phyloP scores from a whole-genome alignment of 2,329 filamentous ascomycete genomes.

The Monilinia vaccinii-corymbosi region DNA sequence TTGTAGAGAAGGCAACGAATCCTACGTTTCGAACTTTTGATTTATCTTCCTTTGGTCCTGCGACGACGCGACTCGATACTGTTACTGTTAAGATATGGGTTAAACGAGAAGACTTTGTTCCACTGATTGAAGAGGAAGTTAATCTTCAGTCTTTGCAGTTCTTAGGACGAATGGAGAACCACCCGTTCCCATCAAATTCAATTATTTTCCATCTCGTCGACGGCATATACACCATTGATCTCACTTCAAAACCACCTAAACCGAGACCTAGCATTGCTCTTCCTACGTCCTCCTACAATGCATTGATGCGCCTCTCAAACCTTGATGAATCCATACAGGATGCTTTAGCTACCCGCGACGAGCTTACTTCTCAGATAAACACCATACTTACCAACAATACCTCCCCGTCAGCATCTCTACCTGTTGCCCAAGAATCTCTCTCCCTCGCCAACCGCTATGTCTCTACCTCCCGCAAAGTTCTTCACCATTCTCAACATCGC shows the following conservation, averaged over 20 bases:
- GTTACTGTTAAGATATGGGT: constrained; percentile 70
- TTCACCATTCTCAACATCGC: constrained; percentile 52
- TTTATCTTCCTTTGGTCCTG: constrained; percentile 52
- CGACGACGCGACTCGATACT: constrained; percentile 54
- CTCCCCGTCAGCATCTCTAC: constrained; percentile 36
- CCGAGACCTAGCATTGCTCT: constrained; percentile 44
- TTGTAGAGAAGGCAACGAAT: constrained; percentile 73
- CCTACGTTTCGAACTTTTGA: constrained; percentile 85
- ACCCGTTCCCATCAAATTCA: constrained; percentile 71
- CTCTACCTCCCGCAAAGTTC: constrained; percentile 52
- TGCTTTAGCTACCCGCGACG: constrained; percentile 66
- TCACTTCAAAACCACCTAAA: constrained; percentile 37
- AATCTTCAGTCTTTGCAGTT: constrained; percentile 69
- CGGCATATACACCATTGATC: constrained; percentile 74
- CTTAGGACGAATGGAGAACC: constrained; percentile 61
- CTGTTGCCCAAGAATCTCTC: constrained; percentile 41
- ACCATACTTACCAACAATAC: constrained; percentile 35
- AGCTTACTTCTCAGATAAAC: constrained; percentile 72
- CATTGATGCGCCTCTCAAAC: constrained; percentile 79
- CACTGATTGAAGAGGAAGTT: constrained; percentile 62
- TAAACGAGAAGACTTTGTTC: constrained; percentile 45
- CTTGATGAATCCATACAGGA: constrained; percentile 88
- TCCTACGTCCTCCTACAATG: constrained; percentile 73
- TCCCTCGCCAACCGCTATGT: constrained; percentile 46
- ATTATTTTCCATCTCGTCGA: constrained; percentile 79